phyloP scores from a whole-genome alignment of 441 rosid genomes.

The Jatropha multifida region DNA sequence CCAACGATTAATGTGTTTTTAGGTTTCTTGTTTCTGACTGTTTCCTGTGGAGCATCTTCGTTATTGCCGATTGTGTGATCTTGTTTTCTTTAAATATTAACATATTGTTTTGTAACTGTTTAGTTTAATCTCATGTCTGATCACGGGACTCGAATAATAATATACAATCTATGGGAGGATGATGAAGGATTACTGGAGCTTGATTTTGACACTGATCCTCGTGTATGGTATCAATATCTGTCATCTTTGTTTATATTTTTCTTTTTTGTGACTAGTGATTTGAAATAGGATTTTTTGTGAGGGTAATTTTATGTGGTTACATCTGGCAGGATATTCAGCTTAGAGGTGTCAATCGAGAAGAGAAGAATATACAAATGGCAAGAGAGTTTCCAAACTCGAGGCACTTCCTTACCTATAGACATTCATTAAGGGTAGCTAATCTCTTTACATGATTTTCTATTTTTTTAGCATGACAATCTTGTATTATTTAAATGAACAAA shows the following conservation, averaged over 20 bases:
- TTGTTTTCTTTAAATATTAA: background rate
- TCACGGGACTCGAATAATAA: conserved; percentile 76
- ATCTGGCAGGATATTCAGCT: conserved; percentile 72
- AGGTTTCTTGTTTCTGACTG: background rate
- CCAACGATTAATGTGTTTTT: background rate
- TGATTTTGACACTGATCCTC: conserved; percentile 70
- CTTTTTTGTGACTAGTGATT: background rate
- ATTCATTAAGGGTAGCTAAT: conserved; percentile 64
- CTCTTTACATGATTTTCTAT: background rate
- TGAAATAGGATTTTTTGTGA: background rate
- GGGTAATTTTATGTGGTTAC: conserved; percentile 7
- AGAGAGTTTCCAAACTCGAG: conserved; percentile 57
- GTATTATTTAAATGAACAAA: background rate
- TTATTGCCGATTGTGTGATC: background rate
- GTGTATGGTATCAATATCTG: conserved; percentile 38
- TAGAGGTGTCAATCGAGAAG: conserved; percentile 79
- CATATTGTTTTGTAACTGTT: conserved; percentile 5
- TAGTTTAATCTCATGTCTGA: conserved; percentile 67
- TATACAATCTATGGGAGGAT: conserved; percentile 97
- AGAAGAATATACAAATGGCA: conserved; percentile 74
- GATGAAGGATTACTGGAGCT: conserved; percentile 80
- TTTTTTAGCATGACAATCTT: background rate
- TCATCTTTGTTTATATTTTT: background rate
- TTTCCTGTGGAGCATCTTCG: background rate
- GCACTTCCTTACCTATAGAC: conserved; percentile 67